Evolutionary conservation across 2,329 filamentous ascomycete species (phyloP).

Genomic region (Alternaria sp.): DNA sequence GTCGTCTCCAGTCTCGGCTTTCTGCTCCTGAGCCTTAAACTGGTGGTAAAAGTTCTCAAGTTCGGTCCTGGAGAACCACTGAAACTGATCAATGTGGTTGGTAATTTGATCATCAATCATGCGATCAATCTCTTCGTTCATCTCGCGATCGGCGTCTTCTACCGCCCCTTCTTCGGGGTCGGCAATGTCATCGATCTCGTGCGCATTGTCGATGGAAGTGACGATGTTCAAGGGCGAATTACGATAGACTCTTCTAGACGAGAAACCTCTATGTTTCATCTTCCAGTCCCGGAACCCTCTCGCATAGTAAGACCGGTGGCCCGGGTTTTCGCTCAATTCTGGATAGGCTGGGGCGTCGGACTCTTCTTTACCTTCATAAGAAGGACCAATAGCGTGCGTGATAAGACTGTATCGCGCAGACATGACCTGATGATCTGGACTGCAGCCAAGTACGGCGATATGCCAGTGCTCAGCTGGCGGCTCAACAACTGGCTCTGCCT

Average conservation of each 20-base stretch:
- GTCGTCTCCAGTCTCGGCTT: background rate
- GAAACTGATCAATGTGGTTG: background rate
- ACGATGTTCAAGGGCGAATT: background rate
- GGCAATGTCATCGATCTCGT: background rate
- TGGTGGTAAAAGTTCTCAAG: background rate
- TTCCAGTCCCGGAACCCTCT: background rate
- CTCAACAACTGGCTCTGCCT: background rate
- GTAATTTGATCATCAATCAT: background rate
- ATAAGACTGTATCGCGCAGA: background rate
- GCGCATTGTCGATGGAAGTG: constrained; percentile 1
- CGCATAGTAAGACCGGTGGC: constrained; percentile 8
- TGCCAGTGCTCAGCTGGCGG: background rate
- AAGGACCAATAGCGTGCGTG: background rate
- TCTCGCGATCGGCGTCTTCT: background rate
- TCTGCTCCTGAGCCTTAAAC: constrained; percentile 2
- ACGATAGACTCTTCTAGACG: background rate
- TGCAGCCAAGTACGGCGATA: background rate
- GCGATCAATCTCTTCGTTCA: background rate
- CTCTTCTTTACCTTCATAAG: constrained; percentile 7
- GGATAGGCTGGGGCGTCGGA: constrained; percentile 17
- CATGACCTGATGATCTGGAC: background rate
- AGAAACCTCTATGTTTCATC: background rate
- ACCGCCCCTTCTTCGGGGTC: background rate
- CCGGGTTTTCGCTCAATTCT: constrained; percentile 7
- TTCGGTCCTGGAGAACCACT: background rate